Evolutionary conservation across 768 basidiomycete species (phyloP).

Genomic region (Naganishia vishniacii): DNA sequence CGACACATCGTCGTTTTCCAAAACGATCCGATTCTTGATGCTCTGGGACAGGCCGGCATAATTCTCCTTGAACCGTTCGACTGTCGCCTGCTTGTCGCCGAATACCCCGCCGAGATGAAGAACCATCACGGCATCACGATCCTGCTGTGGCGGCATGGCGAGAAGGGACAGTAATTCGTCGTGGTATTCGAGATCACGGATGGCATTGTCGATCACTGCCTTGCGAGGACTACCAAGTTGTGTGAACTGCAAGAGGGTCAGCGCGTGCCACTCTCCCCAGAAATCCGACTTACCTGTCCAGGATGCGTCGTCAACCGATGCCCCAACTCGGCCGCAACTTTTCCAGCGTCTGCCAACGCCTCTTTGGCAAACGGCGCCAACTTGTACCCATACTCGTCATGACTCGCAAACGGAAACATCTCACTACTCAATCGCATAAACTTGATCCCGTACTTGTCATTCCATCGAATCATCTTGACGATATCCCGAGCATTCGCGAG

Average conservation of each 20-base stretch:
- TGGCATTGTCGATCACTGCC: constrained; percentile 66
- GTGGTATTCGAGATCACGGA: constrained; percentile 80
- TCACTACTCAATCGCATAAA: constrained; percentile 85
- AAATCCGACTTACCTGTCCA: constrained; percentile 63
- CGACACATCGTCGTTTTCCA: constrained; percentile 96
- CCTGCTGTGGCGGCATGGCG: constrained; percentile 49
- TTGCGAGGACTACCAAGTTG: constrained; percentile 69
- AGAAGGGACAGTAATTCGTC: constrained; percentile 53
- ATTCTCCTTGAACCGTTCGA: constrained; percentile 67
- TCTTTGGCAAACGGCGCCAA: constrained; percentile 63
- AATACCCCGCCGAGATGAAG: constrained; percentile 72
- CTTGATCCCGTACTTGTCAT: constrained; percentile 58
- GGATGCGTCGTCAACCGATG: constrained; percentile 83
- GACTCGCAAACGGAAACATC: constrained; percentile 89
- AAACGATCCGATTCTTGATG: constrained; percentile 67
- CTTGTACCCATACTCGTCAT: constrained; percentile 70
- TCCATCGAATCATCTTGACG: constrained; percentile 30
- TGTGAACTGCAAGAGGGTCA: constrained; percentile 45
- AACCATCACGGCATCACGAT: constrained; percentile 79
- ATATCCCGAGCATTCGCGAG: constrained; percentile 27
- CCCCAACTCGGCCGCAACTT: constrained; percentile 62
- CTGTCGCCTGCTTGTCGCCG: constrained; percentile 66
- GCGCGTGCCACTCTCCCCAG: background rate
- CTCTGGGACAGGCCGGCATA: constrained; percentile 60
- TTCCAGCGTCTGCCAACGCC: constrained; percentile 60